Conservation (phyloP, 306 rosid genomes). For the Pterocarpus macrocarpus region DNA sequence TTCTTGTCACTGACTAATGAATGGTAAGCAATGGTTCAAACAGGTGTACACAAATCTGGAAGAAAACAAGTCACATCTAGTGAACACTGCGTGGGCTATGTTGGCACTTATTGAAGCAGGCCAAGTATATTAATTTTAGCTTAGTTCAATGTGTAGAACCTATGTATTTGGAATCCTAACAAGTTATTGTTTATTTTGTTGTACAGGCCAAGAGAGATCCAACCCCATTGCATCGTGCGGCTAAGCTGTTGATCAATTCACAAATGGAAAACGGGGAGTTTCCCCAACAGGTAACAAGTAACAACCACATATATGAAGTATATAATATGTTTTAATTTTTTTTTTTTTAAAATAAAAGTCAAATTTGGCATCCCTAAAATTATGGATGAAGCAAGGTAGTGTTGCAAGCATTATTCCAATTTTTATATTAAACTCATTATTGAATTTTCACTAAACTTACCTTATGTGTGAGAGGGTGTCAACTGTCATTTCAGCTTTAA, state of each 20-base stretch:
- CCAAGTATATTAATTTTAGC: slow-evolving; percentile 52
- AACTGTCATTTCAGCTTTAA: too few relatives aligned
- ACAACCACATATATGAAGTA: neutral
- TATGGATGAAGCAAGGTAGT: too few relatives aligned
- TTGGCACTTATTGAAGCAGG: slow-evolving; percentile 74
- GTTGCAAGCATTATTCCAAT: too few relatives aligned
- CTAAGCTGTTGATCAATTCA: slow-evolving; percentile 64
- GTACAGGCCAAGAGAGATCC: slow-evolving; percentile 66
- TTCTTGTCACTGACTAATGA: neutral
- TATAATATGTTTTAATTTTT: neutral
- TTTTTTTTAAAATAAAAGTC: neutral
- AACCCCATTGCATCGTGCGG: slow-evolving; percentile 67
- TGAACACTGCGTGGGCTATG: slow-evolving; percentile 81
- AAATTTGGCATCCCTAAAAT: neutral
- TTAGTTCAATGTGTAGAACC: neutral
- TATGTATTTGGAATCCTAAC: neutral
- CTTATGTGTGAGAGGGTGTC: too few relatives aligned
- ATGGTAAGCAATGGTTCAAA: neutral
- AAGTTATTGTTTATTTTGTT: neutral
- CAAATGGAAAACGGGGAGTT: slow-evolving; percentile 74
- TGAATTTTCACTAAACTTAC: too few relatives aligned
- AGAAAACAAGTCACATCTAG: slow-evolving; percentile 64
- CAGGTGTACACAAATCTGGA: slow-evolving; percentile 76
- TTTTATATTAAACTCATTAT: too few relatives aligned
- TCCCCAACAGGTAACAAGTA: slow-evolving; percentile 76